Base-by-base conservation (phyloP, 1,284 basidiomycete genomes). In the Moesziomyces antarcticus region DNA sequence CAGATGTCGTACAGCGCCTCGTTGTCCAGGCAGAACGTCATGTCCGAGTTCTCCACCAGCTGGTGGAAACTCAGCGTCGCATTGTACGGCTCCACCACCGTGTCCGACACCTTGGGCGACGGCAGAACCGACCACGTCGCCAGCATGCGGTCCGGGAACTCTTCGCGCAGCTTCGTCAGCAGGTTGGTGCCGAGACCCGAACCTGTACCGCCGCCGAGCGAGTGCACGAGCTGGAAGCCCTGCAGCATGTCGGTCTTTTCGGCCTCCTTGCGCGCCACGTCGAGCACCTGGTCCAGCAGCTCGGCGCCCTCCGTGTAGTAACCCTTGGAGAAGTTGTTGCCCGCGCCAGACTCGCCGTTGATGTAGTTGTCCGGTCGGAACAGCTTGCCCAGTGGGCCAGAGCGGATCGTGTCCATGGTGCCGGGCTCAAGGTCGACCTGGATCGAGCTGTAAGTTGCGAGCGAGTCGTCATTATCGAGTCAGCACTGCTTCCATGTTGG, bases 51-150 rank as follows among this genome's bases (percentile, higher is more conserved):
- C 56, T 97, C 94, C 10, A 96, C 89, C 16, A 97, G 89, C 85
- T 96, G 94, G 85, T 97, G 92, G 56, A 93, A 87, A 0, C 94
- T 93, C 8, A 98, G 88, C 54, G 94, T 88, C 1, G 93, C 90
- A 82, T 97, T 97, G 86, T 97, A 97, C 0, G 92, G 92, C 89
- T 97, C 95, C 35, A 97, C 93, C 50, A 97, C 91, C 1, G 95
- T 97, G 85, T 97, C 95, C 0, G 94, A 96, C 4, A 97, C 93
- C 85, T 93, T 94, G 2, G 95, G 94, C 22, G 93, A 93, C 1
- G 95, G 95, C 22, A 97, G 86, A 63, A 97, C 88, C 0, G 93
- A 96, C 84, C 93, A 98, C 0, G 95, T 97, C 14, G 93, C 89
- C 50, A 97, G 88, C 92, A 97, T 97, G 58, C 94, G 89, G 68